Evolutionary conservation across 2,329 filamentous ascomycete genomes (phyloP).

Genomic region (Clarireedia sp.): DNA sequence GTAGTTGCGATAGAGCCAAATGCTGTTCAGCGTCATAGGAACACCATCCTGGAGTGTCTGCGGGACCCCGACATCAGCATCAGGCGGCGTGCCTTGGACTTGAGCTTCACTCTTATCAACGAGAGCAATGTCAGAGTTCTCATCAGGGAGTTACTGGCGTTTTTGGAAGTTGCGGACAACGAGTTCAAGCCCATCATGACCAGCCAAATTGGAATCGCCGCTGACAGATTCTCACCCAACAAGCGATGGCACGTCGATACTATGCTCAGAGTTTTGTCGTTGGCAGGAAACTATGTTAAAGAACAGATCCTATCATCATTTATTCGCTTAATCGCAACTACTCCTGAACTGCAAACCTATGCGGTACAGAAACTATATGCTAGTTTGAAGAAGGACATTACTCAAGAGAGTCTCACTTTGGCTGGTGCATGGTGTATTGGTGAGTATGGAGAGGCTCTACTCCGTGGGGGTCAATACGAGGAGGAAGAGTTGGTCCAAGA

Average conservation of each 20-base stretch:
- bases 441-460: constrained; percentile 87
- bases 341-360: constrained; percentile 90
- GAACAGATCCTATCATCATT: constrained; percentile 97
- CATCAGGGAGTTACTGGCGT: constrained; percentile 86
- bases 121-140: constrained; percentile 91
- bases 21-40: constrained; percentile 91
- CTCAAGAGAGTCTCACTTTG: constrained; percentile 88
- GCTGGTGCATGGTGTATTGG: constrained; percentile 96
- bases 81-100: constrained; percentile 83
- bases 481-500: constrained; percentile 78
- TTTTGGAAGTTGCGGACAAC: constrained; percentile 93
- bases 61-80: constrained; percentile 98
- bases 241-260: constrained; percentile 99
- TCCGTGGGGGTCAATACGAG: constrained; percentile 84
- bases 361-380: constrained; percentile 91
- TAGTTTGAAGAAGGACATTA: constrained; percentile 90
- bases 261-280: constrained; percentile 85
- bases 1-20: constrained; percentile 97
- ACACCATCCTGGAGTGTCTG: constrained; percentile 93
- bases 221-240: constrained; percentile 90
- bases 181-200: constrained; percentile 99
- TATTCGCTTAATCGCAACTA: constrained; percentile 88
- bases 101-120: constrained; percentile 97
- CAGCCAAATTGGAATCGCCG: constrained; percentile 92
- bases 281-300: constrained; percentile 95